These are phyloP conservation scores for Incumbomyces lentus DNA, from an alignment of 2,329 filamentous ascomycete genomes.

Conservation along the genomic window DNA sequence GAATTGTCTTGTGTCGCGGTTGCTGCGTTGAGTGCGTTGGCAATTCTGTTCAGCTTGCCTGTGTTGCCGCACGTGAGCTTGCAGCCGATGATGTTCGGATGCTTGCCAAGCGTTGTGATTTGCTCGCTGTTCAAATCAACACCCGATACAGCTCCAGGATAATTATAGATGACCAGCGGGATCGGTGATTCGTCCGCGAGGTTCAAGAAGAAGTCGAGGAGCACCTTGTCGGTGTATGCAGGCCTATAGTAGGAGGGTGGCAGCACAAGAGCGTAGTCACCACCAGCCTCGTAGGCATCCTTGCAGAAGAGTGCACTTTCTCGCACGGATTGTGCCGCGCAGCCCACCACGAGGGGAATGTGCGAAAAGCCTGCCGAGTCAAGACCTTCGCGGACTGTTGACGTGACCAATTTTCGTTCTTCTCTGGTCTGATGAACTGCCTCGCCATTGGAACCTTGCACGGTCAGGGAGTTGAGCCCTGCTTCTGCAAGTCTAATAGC, in stretches of 20 bases:
- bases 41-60: slow-evolving; percentile 58
- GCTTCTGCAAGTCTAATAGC: slow-evolving; percentile 61
- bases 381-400: slow-evolving; percentile 58
- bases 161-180: slow-evolving; percentile 63
- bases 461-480: slow-evolving; percentile 63
- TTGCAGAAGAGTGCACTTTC: slow-evolving; percentile 61
- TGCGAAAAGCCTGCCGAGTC: slow-evolving; percentile 54
- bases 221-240: slow-evolving; percentile 51
- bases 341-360: slow-evolving; percentile 64
- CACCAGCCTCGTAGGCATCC: slow-evolving; percentile 59
- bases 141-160: slow-evolving; percentile 56
- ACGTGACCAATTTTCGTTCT: slow-evolving; percentile 59
- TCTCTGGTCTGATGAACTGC: slow-evolving; percentile 64
- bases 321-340: slow-evolving; percentile 60
- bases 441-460: slow-evolving; percentile 74
- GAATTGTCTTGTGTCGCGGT: slow-evolving; percentile 39
- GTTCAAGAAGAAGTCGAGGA: slow-evolving; percentile 54
- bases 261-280: slow-evolving; percentile 65
- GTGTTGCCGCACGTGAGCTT: slow-evolving; percentile 68
- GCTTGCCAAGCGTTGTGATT: slow-evolving; percentile 47
- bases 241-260: slow-evolving; percentile 67
- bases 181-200: slow-evolving; percentile 52
- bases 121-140: slow-evolving; percentile 59
- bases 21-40: slow-evolving; percentile 33
- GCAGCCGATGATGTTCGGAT: slow-evolving; percentile 57